Evolutionary conservation across 805 yeast species (phyloP).

Genomic region (Starmerella lactis-condensi): DNA sequence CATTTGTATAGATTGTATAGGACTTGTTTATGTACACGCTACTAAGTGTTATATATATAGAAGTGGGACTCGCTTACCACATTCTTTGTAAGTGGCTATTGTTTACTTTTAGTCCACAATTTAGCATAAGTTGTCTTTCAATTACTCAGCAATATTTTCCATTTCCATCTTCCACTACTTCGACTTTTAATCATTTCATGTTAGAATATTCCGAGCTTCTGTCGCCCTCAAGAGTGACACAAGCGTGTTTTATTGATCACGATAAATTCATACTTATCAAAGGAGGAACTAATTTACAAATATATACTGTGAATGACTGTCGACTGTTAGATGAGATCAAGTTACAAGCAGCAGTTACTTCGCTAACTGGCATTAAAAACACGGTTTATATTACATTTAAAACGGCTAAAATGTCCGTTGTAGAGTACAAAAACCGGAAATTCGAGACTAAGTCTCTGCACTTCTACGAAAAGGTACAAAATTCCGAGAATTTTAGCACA

Average conservation of each 20-base stretch:
- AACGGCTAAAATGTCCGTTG: conserved; percentile 56
- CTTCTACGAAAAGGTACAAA: conserved; percentile 44
- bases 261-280: conserved; percentile 35
- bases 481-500: background rate
- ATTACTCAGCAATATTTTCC: too few relatives aligned
- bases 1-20: background rate
- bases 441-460: conserved; percentile 67
- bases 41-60: too few relatives aligned
- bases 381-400: conserved; percentile 43
- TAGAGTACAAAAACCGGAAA: conserved; percentile 47
- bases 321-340: conserved; percentile 43
- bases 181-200: too few relatives aligned
- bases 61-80: too few relatives aligned
- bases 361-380: conserved; percentile 28
- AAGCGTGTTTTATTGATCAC: conserved; percentile 29
- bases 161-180: too few relatives aligned
- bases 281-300: conserved; percentile 43
- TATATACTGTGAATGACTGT: conserved; percentile 28
- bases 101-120: too few relatives aligned
- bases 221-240: conserved; percentile 57
- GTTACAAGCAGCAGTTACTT: conserved; percentile 51
- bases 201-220: conserved; percentile 59
- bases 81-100: too few relatives aligned
- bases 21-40: too few relatives aligned
- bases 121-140: too few relatives aligned